Evolutionary conservation across 2,329 filamentous ascomycete genomes (phyloP).

Genomic region (Zelopaecilomyces penicillatus): DNA sequence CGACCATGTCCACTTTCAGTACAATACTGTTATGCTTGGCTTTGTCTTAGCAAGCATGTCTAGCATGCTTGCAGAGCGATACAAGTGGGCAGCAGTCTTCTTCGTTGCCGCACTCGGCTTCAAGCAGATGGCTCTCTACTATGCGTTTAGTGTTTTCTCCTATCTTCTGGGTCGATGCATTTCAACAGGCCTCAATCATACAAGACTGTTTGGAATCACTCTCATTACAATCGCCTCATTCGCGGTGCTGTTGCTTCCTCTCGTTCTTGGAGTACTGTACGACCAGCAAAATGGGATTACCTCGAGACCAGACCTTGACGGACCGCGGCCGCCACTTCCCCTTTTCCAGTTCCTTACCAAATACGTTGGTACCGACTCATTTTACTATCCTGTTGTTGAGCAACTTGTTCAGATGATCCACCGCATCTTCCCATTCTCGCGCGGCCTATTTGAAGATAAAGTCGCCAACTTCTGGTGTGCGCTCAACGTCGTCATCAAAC

Average conservation of each 20-base stretch:
- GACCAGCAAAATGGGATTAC: conserved; percentile 58
- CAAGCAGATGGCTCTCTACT: conserved; percentile 99
- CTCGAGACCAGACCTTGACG: conserved; percentile 46
- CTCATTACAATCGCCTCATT: conserved; percentile 67
- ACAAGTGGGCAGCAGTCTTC: conserved; percentile 84
- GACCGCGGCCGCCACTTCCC: conserved; percentile 53
- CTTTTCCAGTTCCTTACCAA: conserved; percentile 50
- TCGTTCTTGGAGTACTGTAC: conserved; percentile 64
- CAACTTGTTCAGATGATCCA: conserved; percentile 79
- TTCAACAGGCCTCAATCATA: conserved; percentile 60
- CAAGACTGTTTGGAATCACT: conserved; percentile 66
- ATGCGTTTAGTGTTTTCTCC: conserved; percentile 85
- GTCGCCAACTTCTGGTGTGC: conserved; percentile 98
- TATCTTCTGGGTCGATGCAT: conserved; percentile 82
- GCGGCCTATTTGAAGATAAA: conserved; percentile 97
- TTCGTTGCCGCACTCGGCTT: conserved; percentile 93
- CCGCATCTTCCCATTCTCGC: conserved; percentile 89
- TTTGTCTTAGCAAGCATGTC: conserved; percentile 80
- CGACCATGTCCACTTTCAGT: conserved; percentile 95
- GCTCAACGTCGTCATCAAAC: conserved; percentile 80
- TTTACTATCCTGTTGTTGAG: conserved; percentile 66
- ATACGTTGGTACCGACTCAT: conserved; percentile 53
- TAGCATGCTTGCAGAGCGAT: conserved; percentile 75
- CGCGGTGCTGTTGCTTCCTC: conserved; percentile 63
- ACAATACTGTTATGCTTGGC: conserved; percentile 97